Base-by-base conservation (phyloP, 108 stramenopile species). In the Skeletonema costatum region DNA sequence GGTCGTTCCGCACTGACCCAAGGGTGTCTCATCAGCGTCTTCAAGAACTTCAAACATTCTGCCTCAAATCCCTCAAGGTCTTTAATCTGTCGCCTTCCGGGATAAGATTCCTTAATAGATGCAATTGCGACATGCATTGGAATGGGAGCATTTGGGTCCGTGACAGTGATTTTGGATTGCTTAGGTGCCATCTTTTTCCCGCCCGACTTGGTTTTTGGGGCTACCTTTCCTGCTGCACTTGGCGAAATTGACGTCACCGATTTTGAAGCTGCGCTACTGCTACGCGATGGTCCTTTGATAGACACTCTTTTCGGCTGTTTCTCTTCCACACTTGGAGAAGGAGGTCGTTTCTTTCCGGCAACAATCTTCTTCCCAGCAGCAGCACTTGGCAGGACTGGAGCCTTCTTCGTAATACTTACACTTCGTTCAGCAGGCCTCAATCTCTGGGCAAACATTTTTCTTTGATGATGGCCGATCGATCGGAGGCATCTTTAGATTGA, bases 51-150 rank as follows among this genome's bases (percentile, higher is more conserved):
- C 0, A 90, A 78, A 62, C 94, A 95, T 12, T 87, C 91, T 8
- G 71, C 83, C 64, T 95, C 94, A 89, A 92, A 95, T 13, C 69
- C 66, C 68, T 92, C 87, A 11, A 95, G 73, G 48, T 73, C 81
- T 68, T 95, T 95, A 10, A 69, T 46, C 33, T 78, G 81, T 8
- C 94, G 82, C 30, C 94, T 89, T 3, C 91, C 71, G 5, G 94
- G 88, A 63, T 90, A 95, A 13, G 78, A 86, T 66, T 91, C 89
- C 70, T 95, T 93, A 17, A 95, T 89, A 32, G 84, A 71, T 44
- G 92, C 84, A 66, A 95, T 95, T 11, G 94, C 94, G 70, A 95
- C 92, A 68, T 93, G 92, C 39, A 95, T 82, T 31, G 92, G 94
- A 51, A 93, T 83, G 10, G 93, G 90, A 31, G 46, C 78, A 44